Evolutionary conservation across 2,329 filamentous ascomycete species (phyloP).

Genomic region (Calonectria hongkongensis): DNA sequence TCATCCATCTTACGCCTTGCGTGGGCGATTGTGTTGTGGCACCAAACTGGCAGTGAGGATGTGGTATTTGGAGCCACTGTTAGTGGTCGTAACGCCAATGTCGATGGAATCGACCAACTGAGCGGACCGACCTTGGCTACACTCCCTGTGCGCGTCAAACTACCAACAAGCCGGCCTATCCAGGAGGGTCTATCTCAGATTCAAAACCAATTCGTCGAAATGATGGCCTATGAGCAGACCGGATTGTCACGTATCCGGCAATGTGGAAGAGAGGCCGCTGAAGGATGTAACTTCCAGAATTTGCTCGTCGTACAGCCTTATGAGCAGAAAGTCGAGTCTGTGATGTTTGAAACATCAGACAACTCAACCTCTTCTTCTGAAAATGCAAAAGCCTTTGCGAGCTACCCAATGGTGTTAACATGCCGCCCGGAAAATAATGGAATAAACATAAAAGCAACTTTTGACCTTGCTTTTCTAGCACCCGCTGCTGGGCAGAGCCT

Average conservation of each 20-base stretch:
- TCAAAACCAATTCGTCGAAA: not conserved
- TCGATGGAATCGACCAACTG: conserved; percentile 2
- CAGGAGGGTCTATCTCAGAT: conserved; percentile 4
- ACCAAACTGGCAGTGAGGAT: conserved; percentile 1
- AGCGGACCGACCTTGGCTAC: conserved; percentile 9
- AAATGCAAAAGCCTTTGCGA: conserved; percentile 14
- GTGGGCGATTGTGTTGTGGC: conserved; percentile 4
- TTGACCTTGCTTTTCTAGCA: not conserved
- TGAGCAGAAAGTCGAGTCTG: not conserved
- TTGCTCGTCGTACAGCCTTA: conserved; percentile 3
- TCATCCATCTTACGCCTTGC: conserved; percentile 3
- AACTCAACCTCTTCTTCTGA: conserved; percentile 6
- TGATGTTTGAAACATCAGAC: not conserved
- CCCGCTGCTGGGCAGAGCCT: not conserved
- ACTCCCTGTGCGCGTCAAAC: conserved; percentile 5
- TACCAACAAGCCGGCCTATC: not conserved
- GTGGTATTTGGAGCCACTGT: conserved; percentile 17
- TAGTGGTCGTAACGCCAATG: not conserved
- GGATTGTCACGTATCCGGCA: conserved; percentile 4
- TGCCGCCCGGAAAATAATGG: conserved; percentile 2
- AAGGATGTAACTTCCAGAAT: conserved; percentile 19
- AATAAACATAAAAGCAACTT: not conserved
- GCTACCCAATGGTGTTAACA: conserved; percentile 7
- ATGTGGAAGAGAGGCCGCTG: not conserved
- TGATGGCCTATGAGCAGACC: conserved; percentile 9